Percentiles rank a stretch among this genome's conserved stretches.
Conservation (phyloP, 345 rosid species). For the Corchorus capsularis region DNA sequence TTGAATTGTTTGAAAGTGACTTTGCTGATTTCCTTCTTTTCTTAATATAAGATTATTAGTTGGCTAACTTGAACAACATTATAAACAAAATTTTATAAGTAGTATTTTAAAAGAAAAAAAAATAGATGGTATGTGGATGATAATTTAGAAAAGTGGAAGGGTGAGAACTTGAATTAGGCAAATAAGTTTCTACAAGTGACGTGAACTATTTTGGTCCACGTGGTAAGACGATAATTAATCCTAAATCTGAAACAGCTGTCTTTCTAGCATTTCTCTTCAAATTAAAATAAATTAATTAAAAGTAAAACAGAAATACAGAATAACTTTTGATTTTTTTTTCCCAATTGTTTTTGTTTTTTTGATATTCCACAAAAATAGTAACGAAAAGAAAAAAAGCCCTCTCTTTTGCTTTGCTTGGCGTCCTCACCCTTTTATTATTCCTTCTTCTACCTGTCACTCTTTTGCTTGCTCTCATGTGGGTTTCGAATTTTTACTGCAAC, state of each 20-base stretch:
- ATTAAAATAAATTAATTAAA: neutral
- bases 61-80: too few relatives aligned
- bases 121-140: too few relatives aligned
- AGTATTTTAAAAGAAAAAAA: too few relatives aligned
- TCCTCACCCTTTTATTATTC: conserved; percentile 9
- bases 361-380: conserved; percentile 21
- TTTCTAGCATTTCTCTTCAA: neutral
- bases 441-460: neutral
- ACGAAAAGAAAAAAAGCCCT: neutral
- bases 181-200: neutral
- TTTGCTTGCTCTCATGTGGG: neutral
- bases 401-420: neutral
- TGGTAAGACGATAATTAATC: neutral
- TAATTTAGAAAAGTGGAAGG: neutral
- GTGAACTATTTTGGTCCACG: neutral
- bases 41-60: too few relatives aligned
- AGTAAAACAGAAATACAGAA: neutral
- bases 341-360: neutral
- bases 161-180: neutral
- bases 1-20: neutral
- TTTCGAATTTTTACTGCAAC: neutral
- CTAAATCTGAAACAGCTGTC: neutral
- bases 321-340: neutral
- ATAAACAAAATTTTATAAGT: too few relatives aligned
- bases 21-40: neutral